A percentile compares a stretch with the other conserved stretches of the same genome.
Evolutionary conservation across 805 yeast species (phyloP).

Genomic region (Starmerella vaccinii): DNA sequence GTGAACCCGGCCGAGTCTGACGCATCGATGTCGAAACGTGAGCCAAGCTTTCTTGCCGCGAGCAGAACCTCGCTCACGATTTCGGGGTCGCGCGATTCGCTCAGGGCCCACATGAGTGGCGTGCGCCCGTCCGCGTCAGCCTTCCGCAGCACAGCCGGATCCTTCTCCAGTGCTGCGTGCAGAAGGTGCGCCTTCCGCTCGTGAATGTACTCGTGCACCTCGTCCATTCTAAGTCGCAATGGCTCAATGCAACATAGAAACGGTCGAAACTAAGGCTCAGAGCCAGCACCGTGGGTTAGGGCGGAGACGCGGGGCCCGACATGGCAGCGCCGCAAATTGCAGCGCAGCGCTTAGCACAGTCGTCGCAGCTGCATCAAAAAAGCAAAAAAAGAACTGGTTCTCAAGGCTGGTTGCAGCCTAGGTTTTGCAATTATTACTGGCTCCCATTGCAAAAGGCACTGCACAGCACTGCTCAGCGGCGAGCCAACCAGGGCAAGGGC

Average conservation of each 20-base stretch:
- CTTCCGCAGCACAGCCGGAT: constrained; percentile 9
- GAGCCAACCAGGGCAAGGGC: neutral
- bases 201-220: constrained; percentile 11
- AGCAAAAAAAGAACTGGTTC: no score
- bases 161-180: neutral
- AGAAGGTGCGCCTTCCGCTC: constrained; percentile 8
- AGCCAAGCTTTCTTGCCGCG: constrained; percentile 28
- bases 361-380: no score
- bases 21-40: constrained; percentile 52
- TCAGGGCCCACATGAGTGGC: constrained; percentile 82
- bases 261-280: no score
- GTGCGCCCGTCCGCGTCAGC: constrained; percentile 66
- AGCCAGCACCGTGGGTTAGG: neutral
- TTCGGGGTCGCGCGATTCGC: constrained; percentile 43
- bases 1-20: constrained; percentile 80
- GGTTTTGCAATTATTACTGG: no score
- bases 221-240: constrained; percentile 3
- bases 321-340: no score
- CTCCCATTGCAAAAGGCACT: no score
- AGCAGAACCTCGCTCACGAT: constrained; percentile 41
- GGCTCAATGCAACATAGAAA: no score
- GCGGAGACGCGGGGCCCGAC: no score
- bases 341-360: no score
- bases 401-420: no score
- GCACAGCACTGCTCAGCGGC: no score